Percentiles rank a stretch among this genome's conserved stretches.
These are phyloP conservation scores for Russula vinacea DNA, from an alignment of 768 basidiomycete species.

Conservation along the genomic window DNA sequence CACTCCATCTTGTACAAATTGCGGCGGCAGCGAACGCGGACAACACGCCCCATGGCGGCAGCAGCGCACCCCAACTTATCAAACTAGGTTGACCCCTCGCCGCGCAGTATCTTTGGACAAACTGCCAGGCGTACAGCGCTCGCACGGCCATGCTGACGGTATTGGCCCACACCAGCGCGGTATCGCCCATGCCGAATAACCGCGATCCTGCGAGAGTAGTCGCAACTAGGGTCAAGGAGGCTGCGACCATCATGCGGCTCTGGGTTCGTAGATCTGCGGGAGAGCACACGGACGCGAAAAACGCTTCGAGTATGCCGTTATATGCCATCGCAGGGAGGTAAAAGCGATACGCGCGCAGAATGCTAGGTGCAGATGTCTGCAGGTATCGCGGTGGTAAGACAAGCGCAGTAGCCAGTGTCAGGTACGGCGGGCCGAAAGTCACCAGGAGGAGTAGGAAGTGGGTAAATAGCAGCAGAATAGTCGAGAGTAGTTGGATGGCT, in stretches of 20 bases:
- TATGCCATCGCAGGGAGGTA: slow-evolving; percentile 88
- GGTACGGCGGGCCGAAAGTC: slow-evolving; percentile 71
- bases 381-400: slow-evolving; percentile 70
- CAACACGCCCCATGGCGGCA: slow-evolving; percentile 34
- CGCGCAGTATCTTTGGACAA: slow-evolving; percentile 49
- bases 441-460: slow-evolving; percentile 72
- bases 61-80: slow-evolving; percentile 30
- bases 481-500: slow-evolving; percentile 49
- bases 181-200: slow-evolving; percentile 52
- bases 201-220: slow-evolving; percentile 49
- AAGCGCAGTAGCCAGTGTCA: slow-evolving; percentile 63
- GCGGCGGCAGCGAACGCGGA: slow-evolving; percentile 32
- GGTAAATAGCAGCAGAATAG: slow-evolving; percentile 54
- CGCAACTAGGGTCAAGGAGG: slow-evolving; percentile 64
- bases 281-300: slow-evolving; percentile 75
- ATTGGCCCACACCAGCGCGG: slow-evolving; percentile 74
- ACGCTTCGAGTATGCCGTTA: slow-evolving; percentile 91
- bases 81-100: slow-evolving; percentile 23
- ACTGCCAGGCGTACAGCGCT: slow-evolving; percentile 57
- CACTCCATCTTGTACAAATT: slow-evolving; percentile 33
- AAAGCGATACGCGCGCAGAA: slow-evolving; percentile 77
- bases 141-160: slow-evolving; percentile 61
- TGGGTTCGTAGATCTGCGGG: slow-evolving; percentile 65
- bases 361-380: slow-evolving; percentile 71
- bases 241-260: slow-evolving; percentile 79